These are phyloP conservation scores for Coniella vitis DNA, from an alignment of 2,329 filamentous ascomycete species.

Conservation along the genomic window DNA sequence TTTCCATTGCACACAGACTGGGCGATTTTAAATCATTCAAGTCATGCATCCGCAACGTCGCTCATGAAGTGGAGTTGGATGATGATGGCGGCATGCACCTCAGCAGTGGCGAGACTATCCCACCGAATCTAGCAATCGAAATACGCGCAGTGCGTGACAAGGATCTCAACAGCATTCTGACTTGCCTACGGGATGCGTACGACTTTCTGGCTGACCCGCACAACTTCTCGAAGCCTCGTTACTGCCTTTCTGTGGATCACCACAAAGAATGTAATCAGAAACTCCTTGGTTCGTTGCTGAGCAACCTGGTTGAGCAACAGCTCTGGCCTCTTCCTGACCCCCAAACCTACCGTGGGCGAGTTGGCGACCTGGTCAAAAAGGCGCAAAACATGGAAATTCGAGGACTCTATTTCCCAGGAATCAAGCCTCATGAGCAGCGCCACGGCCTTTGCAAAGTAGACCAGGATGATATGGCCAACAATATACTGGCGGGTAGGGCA, in stretches of 20 bases:
- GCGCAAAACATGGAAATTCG: conserved; percentile 9
- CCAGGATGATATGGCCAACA: conserved; percentile 5
- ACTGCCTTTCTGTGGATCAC: conserved; percentile 9
- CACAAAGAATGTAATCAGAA: conserved; percentile 14
- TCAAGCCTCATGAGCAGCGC: conserved; percentile 10
- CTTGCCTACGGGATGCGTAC: conserved; percentile 1
- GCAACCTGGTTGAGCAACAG: conserved; percentile 8
- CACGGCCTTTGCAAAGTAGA: conserved; percentile 11
- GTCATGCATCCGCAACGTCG: conserved; percentile 4
- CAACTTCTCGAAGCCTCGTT: conserved; percentile 1
- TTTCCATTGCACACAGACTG: conserved; percentile 6
- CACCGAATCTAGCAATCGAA: neutral
- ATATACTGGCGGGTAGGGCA: neutral
- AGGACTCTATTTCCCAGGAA: conserved; percentile 6
- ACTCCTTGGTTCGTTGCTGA: conserved; percentile 13
- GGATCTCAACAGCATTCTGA: conserved; percentile 1
- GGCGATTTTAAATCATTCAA: conserved; percentile 15
- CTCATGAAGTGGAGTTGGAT: conserved; percentile 5
- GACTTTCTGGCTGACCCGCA: conserved; percentile 5
- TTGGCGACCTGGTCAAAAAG: conserved; percentile 4
- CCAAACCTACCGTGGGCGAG: conserved; percentile 3
- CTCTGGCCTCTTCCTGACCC: conserved; percentile 12
- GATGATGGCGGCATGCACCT: neutral
- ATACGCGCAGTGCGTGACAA: conserved; percentile 2
- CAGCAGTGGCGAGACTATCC: conserved; percentile 2